phyloP scores from a whole-genome alignment of 2,329 filamentous ascomycete species.

The Penicillium sp. region DNA sequence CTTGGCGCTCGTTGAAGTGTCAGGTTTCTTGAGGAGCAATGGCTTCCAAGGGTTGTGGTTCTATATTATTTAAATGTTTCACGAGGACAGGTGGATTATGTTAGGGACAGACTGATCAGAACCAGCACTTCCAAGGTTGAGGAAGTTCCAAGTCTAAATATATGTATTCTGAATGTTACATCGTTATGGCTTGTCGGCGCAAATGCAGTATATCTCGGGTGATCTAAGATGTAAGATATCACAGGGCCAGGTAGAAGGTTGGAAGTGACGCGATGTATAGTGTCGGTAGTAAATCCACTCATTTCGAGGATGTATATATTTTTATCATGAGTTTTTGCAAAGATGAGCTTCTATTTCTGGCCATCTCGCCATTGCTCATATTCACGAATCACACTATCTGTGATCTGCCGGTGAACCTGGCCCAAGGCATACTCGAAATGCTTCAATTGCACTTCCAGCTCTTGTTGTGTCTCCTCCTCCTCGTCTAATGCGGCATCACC shows the following conservation, averaged over 20 bases:
- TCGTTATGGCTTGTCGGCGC: neutral
- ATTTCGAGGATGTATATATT: neutral
- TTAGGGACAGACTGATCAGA: too few species aligned
- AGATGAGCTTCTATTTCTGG: conserved; percentile 2
- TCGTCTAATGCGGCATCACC: conserved; percentile 55
- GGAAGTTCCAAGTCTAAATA: neutral
- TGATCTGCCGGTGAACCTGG: conserved; percentile 60
- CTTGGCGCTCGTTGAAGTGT: neutral
- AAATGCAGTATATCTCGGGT: neutral
- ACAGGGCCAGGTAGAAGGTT: neutral
- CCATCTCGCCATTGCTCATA: conserved; percentile 58
- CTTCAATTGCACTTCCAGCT: conserved; percentile 38
- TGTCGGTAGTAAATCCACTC: neutral
- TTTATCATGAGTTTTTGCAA: neutral
- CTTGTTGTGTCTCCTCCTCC: conserved; percentile 45
- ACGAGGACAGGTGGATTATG: too few species aligned
- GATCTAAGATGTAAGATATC: neutral
- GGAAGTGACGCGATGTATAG: neutral
- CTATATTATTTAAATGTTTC: too few species aligned
- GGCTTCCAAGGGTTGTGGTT: too few species aligned
- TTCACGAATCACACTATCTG: conserved; percentile 56
- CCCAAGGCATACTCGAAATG: conserved; percentile 48
- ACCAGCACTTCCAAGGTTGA: neutral
- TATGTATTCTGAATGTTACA: neutral
- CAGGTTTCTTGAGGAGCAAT: neutral